Conservation (phyloP, 805 yeast species). For the Zygosaccharomyces siamensis region DNA sequence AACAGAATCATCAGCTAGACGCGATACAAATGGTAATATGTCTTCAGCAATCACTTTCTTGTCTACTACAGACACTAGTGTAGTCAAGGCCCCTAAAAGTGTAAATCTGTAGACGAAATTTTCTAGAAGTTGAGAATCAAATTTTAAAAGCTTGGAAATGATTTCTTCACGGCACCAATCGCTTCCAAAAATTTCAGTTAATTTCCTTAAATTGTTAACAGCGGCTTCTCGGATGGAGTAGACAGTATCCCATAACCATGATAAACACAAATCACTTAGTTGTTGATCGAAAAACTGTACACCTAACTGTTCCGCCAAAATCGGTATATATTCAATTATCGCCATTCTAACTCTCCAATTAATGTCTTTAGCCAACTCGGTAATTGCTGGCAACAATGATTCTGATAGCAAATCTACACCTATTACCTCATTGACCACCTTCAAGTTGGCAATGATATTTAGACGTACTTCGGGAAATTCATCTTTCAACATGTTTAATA, state of each 20-base stretch:
- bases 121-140: conserved; percentile 37
- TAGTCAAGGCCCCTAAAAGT: conserved; percentile 81
- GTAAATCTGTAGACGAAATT: conserved; percentile 93
- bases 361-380: conserved; percentile 91
- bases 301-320: conserved; percentile 90
- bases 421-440: conserved; percentile 87
- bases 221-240: conserved; percentile 97
- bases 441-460: conserved; percentile 87
- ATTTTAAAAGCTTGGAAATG: conserved; percentile 62
- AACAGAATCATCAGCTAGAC: conserved; percentile 70
- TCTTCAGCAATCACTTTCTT: conserved; percentile 52
- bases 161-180: conserved; percentile 89
- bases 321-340: conserved; percentile 92
- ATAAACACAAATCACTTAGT: conserved; percentile 81
- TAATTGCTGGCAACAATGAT: conserved; percentile 88
- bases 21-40: conserved; percentile 74
- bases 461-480: conserved; percentile 95
- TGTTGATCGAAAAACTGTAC: conserved; percentile 90
- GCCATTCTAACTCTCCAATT: conserved; percentile 98
- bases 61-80: conserved; percentile 67
- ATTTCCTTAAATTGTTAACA: conserved; percentile 69
- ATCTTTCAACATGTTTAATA: conserved; percentile 90
- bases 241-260: conserved; percentile 99
- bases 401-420: conserved; percentile 87
- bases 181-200: conserved; percentile 85